Evolutionary conservation across 108 stramenopile genomes (phyloP).

Genomic region (Stephanodiscus minutulus): DNA sequence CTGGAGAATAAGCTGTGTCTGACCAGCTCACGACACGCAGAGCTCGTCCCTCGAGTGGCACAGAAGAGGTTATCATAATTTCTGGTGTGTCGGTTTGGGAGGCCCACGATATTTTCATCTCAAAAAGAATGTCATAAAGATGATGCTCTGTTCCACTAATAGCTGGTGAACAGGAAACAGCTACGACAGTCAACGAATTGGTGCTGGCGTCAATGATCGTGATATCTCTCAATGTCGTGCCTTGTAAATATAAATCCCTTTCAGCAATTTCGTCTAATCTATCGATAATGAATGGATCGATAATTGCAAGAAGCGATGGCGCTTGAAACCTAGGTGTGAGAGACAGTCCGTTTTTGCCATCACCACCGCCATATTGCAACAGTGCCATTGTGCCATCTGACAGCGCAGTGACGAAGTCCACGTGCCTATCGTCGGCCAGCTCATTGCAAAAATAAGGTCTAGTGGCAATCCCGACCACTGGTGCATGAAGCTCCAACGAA

Average conservation of each 20-base stretch:
- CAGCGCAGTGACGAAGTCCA: slow-evolving; percentile 38
- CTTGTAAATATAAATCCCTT: slow-evolving; percentile 3
- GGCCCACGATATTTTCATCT: slow-evolving; percentile 46
- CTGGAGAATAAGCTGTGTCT: slow-evolving; percentile 36
- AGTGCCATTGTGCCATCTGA: slow-evolving; percentile 58
- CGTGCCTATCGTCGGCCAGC: neutral
- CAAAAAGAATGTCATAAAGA: slow-evolving; percentile 52
- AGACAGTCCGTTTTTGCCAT: neutral
- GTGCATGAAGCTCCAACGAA: slow-evolving; percentile 51
- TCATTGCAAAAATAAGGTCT: slow-evolving; percentile 45
- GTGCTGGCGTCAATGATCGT: slow-evolving; percentile 36
- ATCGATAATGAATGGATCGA: slow-evolving; percentile 16
- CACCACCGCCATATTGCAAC: slow-evolving; percentile 14
- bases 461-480: slow-evolving; percentile 48
- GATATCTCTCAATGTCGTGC: slow-evolving; percentile 31
- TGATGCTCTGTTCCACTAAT: slow-evolving; percentile 8
- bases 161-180: slow-evolving; percentile 21
- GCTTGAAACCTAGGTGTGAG: slow-evolving; percentile 34
- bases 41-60: slow-evolving; percentile 57
- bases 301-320: slow-evolving; percentile 23
- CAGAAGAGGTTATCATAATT: slow-evolving; percentile 38
- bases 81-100: slow-evolving; percentile 6
- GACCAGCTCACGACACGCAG: slow-evolving; percentile 75
- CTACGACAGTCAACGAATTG: slow-evolving; percentile 34
- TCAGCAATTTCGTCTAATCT: slow-evolving; percentile 11